A percentile compares a stretch with the other conserved stretches of the same genome.
phyloP scores from a whole-genome alignment of 192 early-diverging fungal species.

The Coemansia sp. region DNA sequence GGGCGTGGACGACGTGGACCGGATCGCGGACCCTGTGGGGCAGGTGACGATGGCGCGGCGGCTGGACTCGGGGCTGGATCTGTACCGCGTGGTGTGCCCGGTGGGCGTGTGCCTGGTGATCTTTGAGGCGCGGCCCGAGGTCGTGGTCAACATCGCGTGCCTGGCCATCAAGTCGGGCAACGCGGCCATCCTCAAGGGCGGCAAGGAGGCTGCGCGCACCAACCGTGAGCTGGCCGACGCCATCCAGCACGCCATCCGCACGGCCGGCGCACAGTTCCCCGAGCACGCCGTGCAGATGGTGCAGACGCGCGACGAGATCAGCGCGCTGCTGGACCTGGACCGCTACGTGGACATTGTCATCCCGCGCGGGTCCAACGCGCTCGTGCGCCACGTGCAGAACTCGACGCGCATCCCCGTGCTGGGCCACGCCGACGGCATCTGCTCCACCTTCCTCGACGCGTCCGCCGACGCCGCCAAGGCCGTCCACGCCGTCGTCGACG shows the following conservation, averaged over 20 bases:
- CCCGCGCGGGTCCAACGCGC: constrained; percentile 87
- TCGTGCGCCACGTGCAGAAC: constrained; percentile 90
- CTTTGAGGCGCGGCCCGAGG: constrained; percentile 98
- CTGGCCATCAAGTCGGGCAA: constrained; percentile 96
- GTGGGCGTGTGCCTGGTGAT: constrained; percentile 96
- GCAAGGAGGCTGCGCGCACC: constrained; percentile 84
- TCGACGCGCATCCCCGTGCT: constrained; percentile 98
- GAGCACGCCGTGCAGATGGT: constrained; percentile 82
- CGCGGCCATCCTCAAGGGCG: constrained; percentile 97
- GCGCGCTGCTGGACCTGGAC: constrained; percentile 80
- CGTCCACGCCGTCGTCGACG: constrained; percentile 78
- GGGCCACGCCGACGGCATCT: constrained; percentile 98
- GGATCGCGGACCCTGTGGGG: constrained; percentile 81
- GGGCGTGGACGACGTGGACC: constrained; percentile 86
- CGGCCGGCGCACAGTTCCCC: constrained; percentile 56
- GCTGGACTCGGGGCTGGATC: constrained; percentile 79
- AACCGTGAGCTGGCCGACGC: constrained; percentile 73
- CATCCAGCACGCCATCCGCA: constrained; percentile 76
- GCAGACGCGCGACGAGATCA: constrained; percentile 85
- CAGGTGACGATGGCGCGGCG: constrained; percentile 73
- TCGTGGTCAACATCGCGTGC: constrained; percentile 95
- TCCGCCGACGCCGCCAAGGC: constrained; percentile 78
- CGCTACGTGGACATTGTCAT: constrained; percentile 94
- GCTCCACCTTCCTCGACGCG: constrained; percentile 87
- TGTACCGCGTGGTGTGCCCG: constrained; percentile 89